A percentile compares a stretch with the other conserved stretches of the same genome.
phyloP scores from a whole-genome alignment of 805 yeast genomes.

The Nakazawaea laoshanensis region DNA sequence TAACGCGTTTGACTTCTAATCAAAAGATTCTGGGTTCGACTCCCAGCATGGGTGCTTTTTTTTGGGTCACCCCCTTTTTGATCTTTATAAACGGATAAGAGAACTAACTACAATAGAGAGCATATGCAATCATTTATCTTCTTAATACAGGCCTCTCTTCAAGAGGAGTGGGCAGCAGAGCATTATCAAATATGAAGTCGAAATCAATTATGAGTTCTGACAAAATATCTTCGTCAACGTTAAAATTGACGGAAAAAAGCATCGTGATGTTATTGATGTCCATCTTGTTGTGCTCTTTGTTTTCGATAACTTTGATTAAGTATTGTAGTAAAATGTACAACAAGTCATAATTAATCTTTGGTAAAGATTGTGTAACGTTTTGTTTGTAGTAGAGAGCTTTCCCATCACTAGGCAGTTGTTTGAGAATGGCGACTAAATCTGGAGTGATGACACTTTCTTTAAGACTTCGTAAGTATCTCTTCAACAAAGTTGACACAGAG shows the following conservation, averaged over 20 bases:
- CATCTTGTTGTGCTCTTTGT: conserved; percentile 71
- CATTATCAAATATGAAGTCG: conserved; percentile 11
- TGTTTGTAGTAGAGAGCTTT: conserved; percentile 15
- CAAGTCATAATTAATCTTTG: conserved; percentile 48
- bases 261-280: conserved; percentile 54
- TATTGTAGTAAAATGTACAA: conserved; percentile 61
- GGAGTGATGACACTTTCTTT: conserved; percentile 63
- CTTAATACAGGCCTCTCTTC: conserved; percentile 7
- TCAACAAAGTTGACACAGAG: conserved; percentile 79
- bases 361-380: conserved; percentile 31
- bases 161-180: conserved; percentile 1
- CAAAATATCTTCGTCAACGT: conserved; percentile 24
- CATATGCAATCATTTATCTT: conserved; percentile 1
- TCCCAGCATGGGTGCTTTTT: conserved; percentile 18
- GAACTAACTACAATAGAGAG: not conserved
- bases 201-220: conserved; percentile 22
- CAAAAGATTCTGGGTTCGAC: conserved; percentile 42
- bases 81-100: not conserved
- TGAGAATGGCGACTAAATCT: conserved; percentile 31
- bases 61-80: conserved; percentile 4
- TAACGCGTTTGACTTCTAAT: conserved; percentile 42
- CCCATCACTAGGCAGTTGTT: conserved; percentile 17
- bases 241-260: conserved; percentile 26
- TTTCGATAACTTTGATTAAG: conserved; percentile 53
- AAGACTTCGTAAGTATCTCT: conserved; percentile 71